Conservation (phyloP, 192 early-diverging fungal genomes). For the Physocladia obscura region DNA sequence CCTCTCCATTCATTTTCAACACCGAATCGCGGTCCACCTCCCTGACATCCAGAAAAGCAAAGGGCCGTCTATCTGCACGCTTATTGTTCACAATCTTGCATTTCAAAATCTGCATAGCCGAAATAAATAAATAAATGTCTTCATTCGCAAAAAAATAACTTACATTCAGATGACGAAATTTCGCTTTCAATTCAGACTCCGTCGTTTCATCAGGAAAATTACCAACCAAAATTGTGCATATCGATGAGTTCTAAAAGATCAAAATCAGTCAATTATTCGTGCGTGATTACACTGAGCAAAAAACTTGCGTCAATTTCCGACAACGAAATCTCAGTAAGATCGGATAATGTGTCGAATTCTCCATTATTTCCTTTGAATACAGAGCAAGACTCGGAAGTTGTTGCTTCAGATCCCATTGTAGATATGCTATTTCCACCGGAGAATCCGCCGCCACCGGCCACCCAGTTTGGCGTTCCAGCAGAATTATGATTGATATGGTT, state of each 20-base stretch:
- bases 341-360: slow-evolving; percentile 7
- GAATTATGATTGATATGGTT: too few relatives aligned
- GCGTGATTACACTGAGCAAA: neutral
- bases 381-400: too few relatives aligned
- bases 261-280: neutral
- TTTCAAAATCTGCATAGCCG: slow-evolving; percentile 1
- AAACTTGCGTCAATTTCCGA: neutral
- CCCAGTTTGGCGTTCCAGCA: too few relatives aligned
- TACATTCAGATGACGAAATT: slow-evolving; percentile 16
- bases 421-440: too few relatives aligned
- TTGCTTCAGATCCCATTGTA: too few relatives aligned
- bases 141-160: neutral
- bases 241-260: neutral
- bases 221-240: slow-evolving; percentile 14
- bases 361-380: neutral
- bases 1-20: slow-evolving; percentile 21
- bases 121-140: neutral
- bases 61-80: slow-evolving; percentile 7
- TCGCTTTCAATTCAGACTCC: neutral
- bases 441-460: too few relatives aligned
- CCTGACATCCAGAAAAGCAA: slow-evolving; percentile 19
- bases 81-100: slow-evolving; percentile 27
- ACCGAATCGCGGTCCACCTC: slow-evolving; percentile 13
- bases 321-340: slow-evolving; percentile 16
- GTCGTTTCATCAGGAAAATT: slow-evolving; percentile 20